Conservation (phyloP, 2,329 filamentous ascomycete genomes). For the Emergomyces pasteurianus region DNA sequence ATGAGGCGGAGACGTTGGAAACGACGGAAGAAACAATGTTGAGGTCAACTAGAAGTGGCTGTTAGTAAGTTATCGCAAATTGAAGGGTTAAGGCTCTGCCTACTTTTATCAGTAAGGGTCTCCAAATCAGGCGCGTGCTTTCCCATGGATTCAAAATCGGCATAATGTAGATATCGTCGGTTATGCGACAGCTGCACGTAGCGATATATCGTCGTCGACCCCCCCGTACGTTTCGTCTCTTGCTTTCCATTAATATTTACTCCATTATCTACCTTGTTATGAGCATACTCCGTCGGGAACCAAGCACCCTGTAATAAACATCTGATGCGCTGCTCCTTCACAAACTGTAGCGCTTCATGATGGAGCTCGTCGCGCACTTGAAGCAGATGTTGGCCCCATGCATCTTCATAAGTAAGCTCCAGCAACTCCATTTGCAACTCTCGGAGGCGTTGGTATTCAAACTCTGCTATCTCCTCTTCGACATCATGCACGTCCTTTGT, state of each 20-base stretch:
- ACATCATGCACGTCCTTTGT: slow-evolving; percentile 76
- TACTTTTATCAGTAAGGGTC: slow-evolving; percentile 59
- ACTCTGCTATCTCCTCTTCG: slow-evolving; percentile 77
- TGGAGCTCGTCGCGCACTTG: slow-evolving; percentile 87
- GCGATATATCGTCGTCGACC: slow-evolving; percentile 52
- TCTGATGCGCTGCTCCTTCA: slow-evolving; percentile 90
- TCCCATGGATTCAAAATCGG: slow-evolving; percentile 61
- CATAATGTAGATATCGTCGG: slow-evolving; percentile 77
- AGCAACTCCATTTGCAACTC: slow-evolving; percentile 88
- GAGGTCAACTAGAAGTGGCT: slow-evolving; percentile 52
- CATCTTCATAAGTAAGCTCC: slow-evolving; percentile 82
- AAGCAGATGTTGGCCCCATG: slow-evolving; percentile 80
- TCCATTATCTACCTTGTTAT: slow-evolving; percentile 38
- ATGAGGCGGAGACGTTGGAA: slow-evolving; percentile 70
- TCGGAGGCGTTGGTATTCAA: slow-evolving; percentile 65
- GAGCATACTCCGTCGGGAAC: slow-evolving; percentile 50
- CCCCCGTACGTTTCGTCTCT: slow-evolving; percentile 24
- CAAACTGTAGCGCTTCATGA: slow-evolving; percentile 85
- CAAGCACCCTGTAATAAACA: slow-evolving; percentile 81
- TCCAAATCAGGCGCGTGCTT: slow-evolving; percentile 59
- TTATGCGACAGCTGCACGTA: slow-evolving; percentile 87
- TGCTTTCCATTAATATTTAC: slow-evolving; percentile 29
- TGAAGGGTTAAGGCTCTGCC: slow-evolving; percentile 14
- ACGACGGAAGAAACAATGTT: slow-evolving; percentile 82
- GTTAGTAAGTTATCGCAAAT: neutral